phyloP scores from a whole-genome alignment of 2,329 filamentous ascomycete genomes.

The Arthrobotrys iridis region DNA sequence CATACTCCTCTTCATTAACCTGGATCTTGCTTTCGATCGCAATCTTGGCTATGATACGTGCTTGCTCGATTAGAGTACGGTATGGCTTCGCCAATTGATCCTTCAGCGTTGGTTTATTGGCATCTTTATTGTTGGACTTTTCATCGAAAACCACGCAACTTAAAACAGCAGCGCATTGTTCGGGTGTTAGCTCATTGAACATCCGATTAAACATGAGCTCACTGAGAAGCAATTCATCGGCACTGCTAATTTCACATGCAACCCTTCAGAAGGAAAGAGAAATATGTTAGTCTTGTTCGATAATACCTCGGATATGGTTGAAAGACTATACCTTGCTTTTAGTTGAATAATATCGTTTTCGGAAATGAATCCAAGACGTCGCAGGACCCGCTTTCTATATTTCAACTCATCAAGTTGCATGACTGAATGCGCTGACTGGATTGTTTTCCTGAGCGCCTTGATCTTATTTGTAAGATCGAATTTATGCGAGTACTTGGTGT shows the following conservation, averaged over 20 bases:
- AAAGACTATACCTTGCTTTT: constrained; percentile 73
- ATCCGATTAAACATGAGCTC: constrained; percentile 96
- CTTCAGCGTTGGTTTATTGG: constrained; percentile 72
- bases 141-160: constrained; percentile 98
- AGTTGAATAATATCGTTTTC: constrained; percentile 94
- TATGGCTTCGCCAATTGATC: constrained; percentile 88
- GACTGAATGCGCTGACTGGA: constrained; percentile 83
- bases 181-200: constrained; percentile 93
- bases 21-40: constrained; percentile 92
- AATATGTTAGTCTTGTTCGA: constrained; percentile 1
- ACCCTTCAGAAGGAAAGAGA: constrained; percentile 66
- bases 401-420: constrained; percentile 96
- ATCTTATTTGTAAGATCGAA: constrained; percentile 79
- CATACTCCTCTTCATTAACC: constrained; percentile 88
- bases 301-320: background rate
- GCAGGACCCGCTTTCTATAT: constrained; percentile 91
- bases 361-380: constrained; percentile 93
- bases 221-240: constrained; percentile 90
- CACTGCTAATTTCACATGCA: constrained; percentile 96
- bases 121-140: constrained; percentile 72
- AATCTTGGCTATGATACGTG: constrained; percentile 88
- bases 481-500: constrained; percentile 86
- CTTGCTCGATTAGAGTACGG: constrained; percentile 85
- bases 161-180: constrained; percentile 84
- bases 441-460: constrained; percentile 87